Evolutionary conservation across 2,329 filamentous ascomycete genomes (phyloP), one percentile per base, ranked within the genome.

Genomic region (Byssothecium circinans): DNA sequence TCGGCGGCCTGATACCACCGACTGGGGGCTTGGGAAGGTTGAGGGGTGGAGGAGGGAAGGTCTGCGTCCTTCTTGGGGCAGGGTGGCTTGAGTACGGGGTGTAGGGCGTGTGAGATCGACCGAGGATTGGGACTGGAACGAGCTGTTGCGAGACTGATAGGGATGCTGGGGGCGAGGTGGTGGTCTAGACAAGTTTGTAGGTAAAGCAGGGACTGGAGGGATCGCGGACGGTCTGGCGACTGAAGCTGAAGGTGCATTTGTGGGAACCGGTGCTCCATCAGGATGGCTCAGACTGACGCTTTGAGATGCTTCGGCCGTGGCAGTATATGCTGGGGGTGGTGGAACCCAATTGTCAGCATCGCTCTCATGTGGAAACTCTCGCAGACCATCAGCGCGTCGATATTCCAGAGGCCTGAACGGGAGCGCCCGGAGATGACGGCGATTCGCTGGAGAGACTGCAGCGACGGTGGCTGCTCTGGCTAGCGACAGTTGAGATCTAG

Each of bases 321-420:
- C 81, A 33, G 84, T 82, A 60, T 95, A 95, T 1, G 88, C 88
- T 2, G 89, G 89, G 8, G 89, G 89, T 4, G 89, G 89, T 4
- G 89, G 88, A 4, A 91, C 87, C 89, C 89, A 95, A 59, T 91
- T 89, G 61, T 94, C 89, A 3, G 89, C 88, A 65, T 94, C 89
- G 54, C 88, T 92, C 69, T 94, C 89, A 67, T 94, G 88, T 3
- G 89, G 89, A 57, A 90, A 80, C 60, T 91, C 86, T 34, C 81
- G 77, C 34, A 85, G 78, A 6, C 85, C 84, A 68, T 89, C 85
- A 12, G 86, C 85, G 37, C 86, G 81, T 36, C 84, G 81, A 63
- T 87, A 88, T 57, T 85, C 82, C 74, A 58, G 76, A 73, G 57
- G 80, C 74, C 43, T 80, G 71, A 33, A 82, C 74, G 40, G 79